Conservation (phyloP, 225 moss, liverwort and hornwort species). For the Marchantia polymorpha region DNA sequence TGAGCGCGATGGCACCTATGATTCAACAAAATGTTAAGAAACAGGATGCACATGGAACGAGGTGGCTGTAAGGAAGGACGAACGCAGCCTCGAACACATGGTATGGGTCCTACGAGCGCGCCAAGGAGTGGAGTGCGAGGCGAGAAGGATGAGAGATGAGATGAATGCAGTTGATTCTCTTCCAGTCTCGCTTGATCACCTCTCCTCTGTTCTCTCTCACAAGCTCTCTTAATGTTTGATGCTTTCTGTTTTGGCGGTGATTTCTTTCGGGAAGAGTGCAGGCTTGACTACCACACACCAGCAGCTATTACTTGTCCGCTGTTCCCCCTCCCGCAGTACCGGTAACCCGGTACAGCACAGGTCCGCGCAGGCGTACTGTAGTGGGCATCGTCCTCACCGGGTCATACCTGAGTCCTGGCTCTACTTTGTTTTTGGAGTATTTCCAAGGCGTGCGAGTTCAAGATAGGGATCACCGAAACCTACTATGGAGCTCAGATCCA, state of each 20-base stretch:
- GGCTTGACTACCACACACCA: not conserved
- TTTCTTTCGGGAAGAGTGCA: not conserved
- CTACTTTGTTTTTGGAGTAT: too few relatives aligned
- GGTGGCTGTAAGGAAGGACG: not conserved
- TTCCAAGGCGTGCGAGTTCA: too few relatives aligned
- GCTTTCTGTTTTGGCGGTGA: not conserved
- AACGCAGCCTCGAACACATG: not conserved
- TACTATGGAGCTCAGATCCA: not conserved
- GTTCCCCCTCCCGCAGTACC: too few relatives aligned
- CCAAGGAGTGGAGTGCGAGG: not conserved
- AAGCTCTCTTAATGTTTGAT: not conserved
- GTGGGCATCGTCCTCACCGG: too few relatives aligned
- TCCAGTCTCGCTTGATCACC: not conserved
- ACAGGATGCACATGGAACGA: conserved; percentile 2
- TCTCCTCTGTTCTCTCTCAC: not conserved
- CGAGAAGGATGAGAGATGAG: not conserved
- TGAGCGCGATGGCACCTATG: not conserved
- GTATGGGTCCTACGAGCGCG: conserved; percentile 8
- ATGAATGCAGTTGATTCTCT: not conserved
- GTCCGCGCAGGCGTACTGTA: too few relatives aligned
- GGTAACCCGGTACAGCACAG: too few relatives aligned
- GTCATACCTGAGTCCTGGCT: too few relatives aligned
- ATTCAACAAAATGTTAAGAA: not conserved
- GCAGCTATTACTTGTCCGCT: not conserved
- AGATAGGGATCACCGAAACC: not conserved